Evolutionary conservation across 352 stramenopile genomes (phyloP).

Genomic region (Globisporangium irregulare): DNA sequence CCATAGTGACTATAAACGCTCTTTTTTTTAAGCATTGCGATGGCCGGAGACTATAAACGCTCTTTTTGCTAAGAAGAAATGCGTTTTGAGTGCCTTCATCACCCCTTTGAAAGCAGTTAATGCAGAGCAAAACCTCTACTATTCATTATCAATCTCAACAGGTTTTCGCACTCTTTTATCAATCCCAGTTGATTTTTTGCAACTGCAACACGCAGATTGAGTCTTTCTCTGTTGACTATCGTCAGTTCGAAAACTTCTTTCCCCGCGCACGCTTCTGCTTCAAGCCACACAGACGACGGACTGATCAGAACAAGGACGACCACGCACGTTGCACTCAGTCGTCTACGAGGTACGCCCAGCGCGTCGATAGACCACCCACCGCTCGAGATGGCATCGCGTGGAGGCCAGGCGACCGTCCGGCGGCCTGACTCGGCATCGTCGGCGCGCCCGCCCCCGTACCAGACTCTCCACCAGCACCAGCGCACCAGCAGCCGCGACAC

Average conservation of each 20-base stretch:
- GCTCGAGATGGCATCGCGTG: slow-evolving; percentile 8
- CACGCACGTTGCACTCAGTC: not conserved
- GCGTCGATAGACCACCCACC: not conserved
- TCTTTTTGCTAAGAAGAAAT: not conserved
- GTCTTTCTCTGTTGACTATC: not conserved
- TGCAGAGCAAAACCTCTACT: not conserved
- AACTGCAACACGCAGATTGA: not conserved
- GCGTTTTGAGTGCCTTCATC: not conserved
- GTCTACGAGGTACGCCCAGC: not conserved
- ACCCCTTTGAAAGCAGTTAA: not conserved
- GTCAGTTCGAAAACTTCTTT: slow-evolving; percentile 5
- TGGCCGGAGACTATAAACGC: not conserved
- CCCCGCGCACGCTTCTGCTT: not conserved
- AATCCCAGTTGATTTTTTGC: not conserved
- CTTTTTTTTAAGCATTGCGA: not conserved
- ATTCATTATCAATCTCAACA: not conserved
- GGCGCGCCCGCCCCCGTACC: not conserved
- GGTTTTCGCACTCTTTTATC: not conserved
- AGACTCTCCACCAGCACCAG: slow-evolving; percentile 8
- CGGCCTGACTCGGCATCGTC: slow-evolving; percentile 7
- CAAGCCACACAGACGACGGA: not conserved
- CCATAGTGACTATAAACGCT: not conserved
- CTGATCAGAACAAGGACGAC: not conserved
- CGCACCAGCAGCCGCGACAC: slow-evolving; percentile 10
- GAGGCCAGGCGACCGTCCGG: slow-evolving; percentile 13